These are phyloP conservation scores for Sanchytrium tribonematis DNA, from an alignment of 371 early-diverging fungal species.

Conservation along the genomic window DNA sequence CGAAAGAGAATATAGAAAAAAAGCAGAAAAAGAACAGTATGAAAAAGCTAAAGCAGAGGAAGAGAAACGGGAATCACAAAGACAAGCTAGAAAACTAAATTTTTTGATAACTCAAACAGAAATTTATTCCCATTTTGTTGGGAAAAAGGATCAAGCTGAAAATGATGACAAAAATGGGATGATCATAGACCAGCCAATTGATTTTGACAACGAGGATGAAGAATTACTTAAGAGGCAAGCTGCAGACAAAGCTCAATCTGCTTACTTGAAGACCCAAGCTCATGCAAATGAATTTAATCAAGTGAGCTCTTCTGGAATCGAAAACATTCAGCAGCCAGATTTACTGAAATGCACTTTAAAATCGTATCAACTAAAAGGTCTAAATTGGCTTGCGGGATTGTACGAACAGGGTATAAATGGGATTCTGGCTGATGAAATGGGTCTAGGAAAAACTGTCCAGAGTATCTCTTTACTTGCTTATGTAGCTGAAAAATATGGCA, in stretches of 20 bases:
- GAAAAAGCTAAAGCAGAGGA: slow-evolving; percentile 55
- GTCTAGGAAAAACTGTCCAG: slow-evolving; percentile 84
- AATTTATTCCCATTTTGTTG: slow-evolving; percentile 82
- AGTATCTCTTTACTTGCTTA: slow-evolving; percentile 74
- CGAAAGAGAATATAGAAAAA: slow-evolving; percentile 60
- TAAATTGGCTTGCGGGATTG: slow-evolving; percentile 90
- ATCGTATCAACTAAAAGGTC: slow-evolving; percentile 86
- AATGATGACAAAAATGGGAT: background rate
- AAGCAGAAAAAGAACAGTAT: slow-evolving; percentile 62
- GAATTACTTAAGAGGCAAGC: slow-evolving; percentile 11
- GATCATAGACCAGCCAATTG: background rate
- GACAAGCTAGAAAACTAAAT: slow-evolving; percentile 79
- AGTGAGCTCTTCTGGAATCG: slow-evolving; percentile 2
- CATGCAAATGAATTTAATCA: slow-evolving; percentile 2
- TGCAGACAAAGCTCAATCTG: slow-evolving; percentile 12
- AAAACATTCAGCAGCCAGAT: slow-evolving; percentile 31
- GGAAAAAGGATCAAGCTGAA: slow-evolving; percentile 10
- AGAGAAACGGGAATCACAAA: slow-evolving; percentile 55
- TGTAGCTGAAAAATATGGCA: slow-evolving; percentile 38
- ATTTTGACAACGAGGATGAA: background rate
- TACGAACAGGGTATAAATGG: slow-evolving; percentile 92
- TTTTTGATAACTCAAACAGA: slow-evolving; percentile 90
- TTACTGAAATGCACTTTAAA: slow-evolving; percentile 69
- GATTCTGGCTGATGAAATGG: slow-evolving; percentile 89
- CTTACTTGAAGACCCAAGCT: slow-evolving; percentile 4